Conservation (phyloP, 768 basidiomycete species). For the Sarcodon aspratus region DNA sequence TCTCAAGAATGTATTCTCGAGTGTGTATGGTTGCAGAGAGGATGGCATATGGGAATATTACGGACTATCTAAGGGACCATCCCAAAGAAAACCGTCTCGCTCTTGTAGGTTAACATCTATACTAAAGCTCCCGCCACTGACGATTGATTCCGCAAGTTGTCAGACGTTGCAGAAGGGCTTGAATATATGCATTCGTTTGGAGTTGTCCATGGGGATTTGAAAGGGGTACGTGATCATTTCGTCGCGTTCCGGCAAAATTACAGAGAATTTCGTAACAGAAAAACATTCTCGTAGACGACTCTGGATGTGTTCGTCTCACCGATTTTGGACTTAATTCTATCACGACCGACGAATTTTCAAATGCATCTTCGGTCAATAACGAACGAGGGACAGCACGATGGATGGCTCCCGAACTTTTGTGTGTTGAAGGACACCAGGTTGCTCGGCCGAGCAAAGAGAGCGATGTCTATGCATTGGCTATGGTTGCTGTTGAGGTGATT, state of each 20-base stretch:
- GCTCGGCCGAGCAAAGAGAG: slow-evolving; percentile 2
- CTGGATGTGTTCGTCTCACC: background rate
- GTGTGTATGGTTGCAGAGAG: slow-evolving; percentile 8
- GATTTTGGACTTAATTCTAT: background rate
- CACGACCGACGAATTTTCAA: background rate
- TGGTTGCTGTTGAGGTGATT: slow-evolving; percentile 9
- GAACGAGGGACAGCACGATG: slow-evolving; percentile 1
- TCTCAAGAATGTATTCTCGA: background rate
- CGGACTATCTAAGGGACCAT: background rate
- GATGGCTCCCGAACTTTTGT: slow-evolving; percentile 12
- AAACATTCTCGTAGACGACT: background rate
- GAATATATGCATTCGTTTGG: too few relatives aligned
- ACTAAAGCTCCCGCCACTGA: too few relatives aligned
- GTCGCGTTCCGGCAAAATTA: background rate
- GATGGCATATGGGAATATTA: slow-evolving; percentile 4
- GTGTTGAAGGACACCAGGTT: background rate
- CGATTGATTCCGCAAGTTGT: too few relatives aligned
- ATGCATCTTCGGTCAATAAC: background rate
- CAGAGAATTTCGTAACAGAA: background rate
- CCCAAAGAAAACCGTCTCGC: background rate
- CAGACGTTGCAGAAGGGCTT: background rate
- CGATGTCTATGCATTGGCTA: slow-evolving; percentile 11
- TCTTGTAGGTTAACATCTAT: background rate
- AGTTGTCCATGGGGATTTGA: background rate
- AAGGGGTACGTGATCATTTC: background rate